Evolutionary conservation across 2,329 filamentous ascomycete genomes (phyloP), one percentile per base, ranked within the genome.

Genomic region (Chaetoscypha palmicola): DNA sequence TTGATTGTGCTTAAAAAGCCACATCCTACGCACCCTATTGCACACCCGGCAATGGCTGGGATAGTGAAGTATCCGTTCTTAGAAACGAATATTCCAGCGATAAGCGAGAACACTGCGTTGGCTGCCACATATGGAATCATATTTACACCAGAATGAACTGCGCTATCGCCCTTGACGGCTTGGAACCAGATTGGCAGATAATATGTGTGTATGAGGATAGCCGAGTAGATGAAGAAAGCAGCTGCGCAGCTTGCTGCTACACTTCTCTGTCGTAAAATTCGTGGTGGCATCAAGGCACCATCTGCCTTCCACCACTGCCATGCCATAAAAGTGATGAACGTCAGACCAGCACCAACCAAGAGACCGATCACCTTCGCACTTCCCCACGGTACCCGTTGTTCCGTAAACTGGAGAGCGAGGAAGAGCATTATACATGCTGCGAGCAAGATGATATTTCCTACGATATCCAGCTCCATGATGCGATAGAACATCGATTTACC

Each of bases 351-450:
- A 7, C 61, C 50, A 28, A 56, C 51, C 12, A 67, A 52, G 1
- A 67, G 56, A 3, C 53, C 62, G 19, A 65, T 58, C 31, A 66
- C 54, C 20, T 53, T 51, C 2, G 51, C 47, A 33, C 38, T 46
- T 1, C 19, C 14, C 55, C 55, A 58, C 7, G 55, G 55, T 44
- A 56, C 1, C 0, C 60, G 60, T 12, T 59, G 49, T 17, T 68
- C 70, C 32, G 66, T 68, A 47, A 63, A 71, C 52, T 72, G 68
- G 1, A 73, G 58, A 19, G 68, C 70, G 2, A 72, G 60, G 39
- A 73, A 62, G 45, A 68, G 62, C 55, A 59, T 54, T 4, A 54
- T 24, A 20, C 26, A 55, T 57, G 61, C 55, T 52, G 60, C 60
- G 61, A 74, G 66, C 31, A 75, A 57, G 26, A 74, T 48, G 9